A percentile compares a stretch with the other conserved stretches of the same genome.
These are phyloP conservation scores for Caulochytrium protostelioides DNA, from an alignment of 371 early-diverging fungal species.

Conservation along the genomic window DNA sequence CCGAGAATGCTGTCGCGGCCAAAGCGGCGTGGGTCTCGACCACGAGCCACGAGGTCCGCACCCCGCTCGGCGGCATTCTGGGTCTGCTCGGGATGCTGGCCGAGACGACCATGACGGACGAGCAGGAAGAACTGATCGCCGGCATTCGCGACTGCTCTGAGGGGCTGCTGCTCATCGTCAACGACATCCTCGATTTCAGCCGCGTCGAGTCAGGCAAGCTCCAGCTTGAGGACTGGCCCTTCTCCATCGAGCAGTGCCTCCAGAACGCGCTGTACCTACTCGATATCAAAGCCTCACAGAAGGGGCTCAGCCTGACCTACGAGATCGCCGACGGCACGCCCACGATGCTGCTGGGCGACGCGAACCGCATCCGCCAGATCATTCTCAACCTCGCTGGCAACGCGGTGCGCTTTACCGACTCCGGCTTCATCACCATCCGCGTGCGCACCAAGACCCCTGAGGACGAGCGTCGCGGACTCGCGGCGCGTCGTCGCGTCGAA, in stretches of 20 bases:
- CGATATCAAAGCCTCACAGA: slow-evolving; percentile 3
- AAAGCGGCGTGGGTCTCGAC: too few relatives aligned
- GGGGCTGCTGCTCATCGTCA: not conserved
- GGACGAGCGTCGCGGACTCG: not conserved
- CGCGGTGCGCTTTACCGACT: slow-evolving; percentile 4
- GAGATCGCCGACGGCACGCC: not conserved
- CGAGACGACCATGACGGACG: slow-evolving; percentile 4
- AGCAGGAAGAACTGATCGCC: slow-evolving; percentile 4
- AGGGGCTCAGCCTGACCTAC: slow-evolving; percentile 1
- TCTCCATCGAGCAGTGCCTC: too few relatives aligned
- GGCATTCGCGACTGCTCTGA: slow-evolving; percentile 1
- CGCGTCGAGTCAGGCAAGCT: slow-evolving; percentile 5
- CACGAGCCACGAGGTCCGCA: slow-evolving; percentile 1
- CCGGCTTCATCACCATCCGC: slow-evolving; percentile 1
- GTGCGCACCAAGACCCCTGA: not conserved
- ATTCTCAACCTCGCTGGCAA: slow-evolving; percentile 4
- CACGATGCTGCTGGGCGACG: slow-evolving; percentile 1
- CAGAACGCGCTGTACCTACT: slow-evolving; percentile 4
- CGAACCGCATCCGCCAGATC: slow-evolving; percentile 3
- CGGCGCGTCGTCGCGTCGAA: too few relatives aligned
- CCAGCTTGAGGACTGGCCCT: not conserved
- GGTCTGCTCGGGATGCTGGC: slow-evolving; percentile 5
- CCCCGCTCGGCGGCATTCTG: slow-evolving; percentile 7
- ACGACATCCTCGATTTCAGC: not conserved
- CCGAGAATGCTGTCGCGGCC: too few relatives aligned